Conservation (phyloP, 2,329 filamentous ascomycete genomes). For the Teratosphaeria destructans region DNA sequence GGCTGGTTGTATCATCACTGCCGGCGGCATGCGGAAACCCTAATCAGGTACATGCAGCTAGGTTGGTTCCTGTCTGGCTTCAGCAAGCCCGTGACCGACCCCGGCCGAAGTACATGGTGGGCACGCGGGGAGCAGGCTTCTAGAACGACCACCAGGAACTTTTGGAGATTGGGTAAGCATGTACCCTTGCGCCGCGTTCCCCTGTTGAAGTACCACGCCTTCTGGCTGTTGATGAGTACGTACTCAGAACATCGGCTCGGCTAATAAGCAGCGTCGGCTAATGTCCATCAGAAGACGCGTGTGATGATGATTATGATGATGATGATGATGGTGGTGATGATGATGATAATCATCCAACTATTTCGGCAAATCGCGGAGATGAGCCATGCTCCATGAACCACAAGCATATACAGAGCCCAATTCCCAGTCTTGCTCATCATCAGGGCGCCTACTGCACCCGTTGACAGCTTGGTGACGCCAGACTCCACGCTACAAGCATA, state of each 20-base stretch:
- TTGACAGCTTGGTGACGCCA: neutral
- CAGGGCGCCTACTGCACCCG: neutral
- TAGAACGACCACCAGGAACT: neutral
- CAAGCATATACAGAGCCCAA: neutral
- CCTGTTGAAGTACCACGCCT: neutral
- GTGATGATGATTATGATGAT: neutral
- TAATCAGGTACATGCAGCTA: no score
- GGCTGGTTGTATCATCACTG: neutral
- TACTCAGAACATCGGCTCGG: neutral
- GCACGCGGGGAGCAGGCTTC: neutral
- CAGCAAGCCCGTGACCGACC: no score
- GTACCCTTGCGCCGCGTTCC: neutral
- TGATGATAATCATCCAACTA: neutral
- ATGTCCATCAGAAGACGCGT: neutral
- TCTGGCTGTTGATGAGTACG: neutral
- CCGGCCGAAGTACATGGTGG: no score
- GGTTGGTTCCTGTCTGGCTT: no score
- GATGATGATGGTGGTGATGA: no score
- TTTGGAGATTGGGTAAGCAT: neutral
- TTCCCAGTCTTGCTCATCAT: neutral
- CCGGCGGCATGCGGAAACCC: no score
- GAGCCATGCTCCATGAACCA: neutral
- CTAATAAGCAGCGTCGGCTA: neutral
- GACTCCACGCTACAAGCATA: neutral
- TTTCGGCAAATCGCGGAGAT: neutral